Conservation (phyloP, 768 basidiomycete species). For the Mycena pura region DNA sequence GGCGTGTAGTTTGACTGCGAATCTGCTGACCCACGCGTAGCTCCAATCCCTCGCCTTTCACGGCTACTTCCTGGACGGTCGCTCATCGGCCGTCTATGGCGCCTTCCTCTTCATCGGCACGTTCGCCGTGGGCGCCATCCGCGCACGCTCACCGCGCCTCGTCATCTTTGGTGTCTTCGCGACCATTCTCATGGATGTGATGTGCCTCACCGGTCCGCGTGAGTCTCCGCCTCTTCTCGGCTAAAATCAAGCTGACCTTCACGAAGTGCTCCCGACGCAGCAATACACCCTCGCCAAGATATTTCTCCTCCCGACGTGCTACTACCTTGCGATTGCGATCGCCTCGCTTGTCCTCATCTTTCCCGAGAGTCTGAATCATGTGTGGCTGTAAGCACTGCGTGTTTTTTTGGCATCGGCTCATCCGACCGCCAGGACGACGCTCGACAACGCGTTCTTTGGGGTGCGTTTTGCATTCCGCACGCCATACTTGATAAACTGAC, state of each 20-base stretch:
- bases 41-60: conserved; percentile 42
- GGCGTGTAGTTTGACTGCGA: not conserved
- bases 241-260: not conserved
- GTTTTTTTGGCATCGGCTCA: not conserved
- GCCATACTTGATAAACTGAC: no score
- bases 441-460: conserved; percentile 19
- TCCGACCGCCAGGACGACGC: conserved; percentile 12
- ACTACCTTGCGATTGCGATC: conserved; percentile 50
- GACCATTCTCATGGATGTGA: conserved; percentile 51
- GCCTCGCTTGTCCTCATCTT: conserved; percentile 47
- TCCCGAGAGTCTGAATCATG: conserved; percentile 50
- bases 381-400: conserved; percentile 42
- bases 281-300: conserved; percentile 48
- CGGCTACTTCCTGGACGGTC: conserved; percentile 50
- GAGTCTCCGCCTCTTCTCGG: not conserved
- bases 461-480: conserved; percentile 1
- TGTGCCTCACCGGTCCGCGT: conserved; percentile 26
- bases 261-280: conserved; percentile 44
- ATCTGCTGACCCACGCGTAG: conserved; percentile 30
- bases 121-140: conserved; percentile 44
- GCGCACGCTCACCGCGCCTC: conserved; percentile 49
- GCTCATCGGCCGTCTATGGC: conserved; percentile 52
- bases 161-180: conserved; percentile 50
- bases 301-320: conserved; percentile 47
- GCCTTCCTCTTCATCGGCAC: conserved; percentile 52